These are phyloP conservation scores for Murraya paniculata DNA, from an alignment of 345 rosid species.

Conservation along the genomic window DNA sequence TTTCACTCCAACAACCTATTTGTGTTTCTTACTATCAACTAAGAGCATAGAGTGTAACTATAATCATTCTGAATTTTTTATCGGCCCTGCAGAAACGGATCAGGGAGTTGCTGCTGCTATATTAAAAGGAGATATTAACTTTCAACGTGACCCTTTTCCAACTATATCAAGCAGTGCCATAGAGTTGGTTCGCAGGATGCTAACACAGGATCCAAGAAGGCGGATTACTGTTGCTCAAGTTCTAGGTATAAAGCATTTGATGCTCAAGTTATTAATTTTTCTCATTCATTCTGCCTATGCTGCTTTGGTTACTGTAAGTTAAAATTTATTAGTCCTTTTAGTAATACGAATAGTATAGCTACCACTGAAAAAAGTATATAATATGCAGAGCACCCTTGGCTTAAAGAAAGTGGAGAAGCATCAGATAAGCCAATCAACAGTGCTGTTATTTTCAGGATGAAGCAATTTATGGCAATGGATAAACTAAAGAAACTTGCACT, in stretches of 20 bases:
- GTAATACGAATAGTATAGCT: background rate
- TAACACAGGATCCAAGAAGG: constrained; percentile 63
- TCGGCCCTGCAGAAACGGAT: constrained; percentile 57
- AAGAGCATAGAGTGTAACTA: background rate
- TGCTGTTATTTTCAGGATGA: constrained; percentile 93
- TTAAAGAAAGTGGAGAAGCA: constrained; percentile 69
- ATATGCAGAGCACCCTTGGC: constrained; percentile 68
- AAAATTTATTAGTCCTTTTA: background rate
- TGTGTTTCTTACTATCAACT: no score
- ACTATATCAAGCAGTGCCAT: constrained; percentile 69
- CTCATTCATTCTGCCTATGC: background rate
- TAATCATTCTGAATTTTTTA: background rate
- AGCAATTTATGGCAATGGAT: constrained; percentile 91
- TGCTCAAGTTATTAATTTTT: background rate
- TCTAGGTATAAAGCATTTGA: constrained; percentile 41
- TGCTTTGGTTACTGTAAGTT: background rate
- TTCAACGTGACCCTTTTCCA: constrained; percentile 75
- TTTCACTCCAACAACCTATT: background rate
- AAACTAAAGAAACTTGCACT: constrained; percentile 88
- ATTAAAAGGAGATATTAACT: constrained; percentile 67
- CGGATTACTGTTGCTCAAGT: constrained; percentile 67
- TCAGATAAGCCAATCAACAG: constrained; percentile 84
- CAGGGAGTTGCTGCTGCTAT: constrained; percentile 74
- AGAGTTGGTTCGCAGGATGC: constrained; percentile 72
- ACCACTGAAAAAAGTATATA: background rate